These are phyloP conservation scores for Aspergillus viridinutans DNA, from an alignment of 2,329 filamentous ascomycete species.

Conservation along the genomic window DNA sequence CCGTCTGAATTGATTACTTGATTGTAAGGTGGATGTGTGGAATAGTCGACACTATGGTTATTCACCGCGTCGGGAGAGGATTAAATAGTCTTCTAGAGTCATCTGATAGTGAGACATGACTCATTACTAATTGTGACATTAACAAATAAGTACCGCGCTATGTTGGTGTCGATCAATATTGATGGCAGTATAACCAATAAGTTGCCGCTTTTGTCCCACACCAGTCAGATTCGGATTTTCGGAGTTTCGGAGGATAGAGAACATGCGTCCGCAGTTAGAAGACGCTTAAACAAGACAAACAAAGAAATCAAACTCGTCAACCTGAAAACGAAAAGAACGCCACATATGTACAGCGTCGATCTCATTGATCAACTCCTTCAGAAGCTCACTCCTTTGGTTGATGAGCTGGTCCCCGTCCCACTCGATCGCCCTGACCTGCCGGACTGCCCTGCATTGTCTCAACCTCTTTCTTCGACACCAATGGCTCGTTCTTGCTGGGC, in stretches of 20 bases:
- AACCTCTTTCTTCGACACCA: constrained; percentile 5
- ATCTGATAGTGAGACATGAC: too few relatives aligned
- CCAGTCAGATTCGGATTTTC: not conserved
- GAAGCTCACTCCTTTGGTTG: not conserved
- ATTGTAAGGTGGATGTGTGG: too few relatives aligned
- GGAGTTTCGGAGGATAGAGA: not conserved
- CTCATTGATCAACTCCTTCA: too few relatives aligned
- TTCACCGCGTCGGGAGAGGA: too few relatives aligned
- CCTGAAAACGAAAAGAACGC: not conserved
- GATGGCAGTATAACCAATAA: not conserved
- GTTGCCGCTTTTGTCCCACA: not conserved
- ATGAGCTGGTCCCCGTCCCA: not conserved
- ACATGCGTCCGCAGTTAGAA: too few relatives aligned
- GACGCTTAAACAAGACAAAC: too few relatives aligned
- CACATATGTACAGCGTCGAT: not conserved
- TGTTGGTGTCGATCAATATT: not conserved
- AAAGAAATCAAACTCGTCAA: not conserved
- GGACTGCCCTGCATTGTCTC: constrained; percentile 7
- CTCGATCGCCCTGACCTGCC: not conserved
- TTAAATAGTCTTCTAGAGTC: too few relatives aligned
- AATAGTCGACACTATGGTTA: too few relatives aligned
- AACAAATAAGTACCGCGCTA: too few relatives aligned
- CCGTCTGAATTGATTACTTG: too few relatives aligned
- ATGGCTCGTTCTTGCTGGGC: constrained; percentile 5
- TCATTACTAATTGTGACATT: too few relatives aligned